Evolutionary conservation across 345 rosid genomes (phyloP).

Genomic region (Clausena lansium): DNA sequence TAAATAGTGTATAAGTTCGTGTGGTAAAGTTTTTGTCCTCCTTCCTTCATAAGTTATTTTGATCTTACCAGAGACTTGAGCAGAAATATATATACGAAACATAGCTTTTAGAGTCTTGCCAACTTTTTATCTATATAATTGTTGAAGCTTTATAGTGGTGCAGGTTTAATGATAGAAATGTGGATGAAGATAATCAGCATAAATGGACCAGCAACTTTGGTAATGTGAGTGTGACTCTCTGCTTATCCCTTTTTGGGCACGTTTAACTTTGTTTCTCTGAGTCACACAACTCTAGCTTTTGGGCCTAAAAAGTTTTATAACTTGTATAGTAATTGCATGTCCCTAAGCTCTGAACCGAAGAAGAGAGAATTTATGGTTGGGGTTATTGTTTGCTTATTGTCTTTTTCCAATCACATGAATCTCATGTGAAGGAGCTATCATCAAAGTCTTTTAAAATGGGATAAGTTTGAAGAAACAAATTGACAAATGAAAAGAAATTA

Average conservation of each 20-base stretch:
- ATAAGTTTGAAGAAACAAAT: not conserved
- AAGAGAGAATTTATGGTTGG: not conserved
- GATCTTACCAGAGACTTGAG: not conserved
- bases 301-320: not conserved
- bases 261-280: not conserved
- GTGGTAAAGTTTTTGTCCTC: not conserved
- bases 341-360: not conserved
- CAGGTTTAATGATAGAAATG: not conserved
- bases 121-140: not conserved
- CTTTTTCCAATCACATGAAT: not conserved
- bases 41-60: not conserved
- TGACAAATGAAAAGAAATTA: not conserved
- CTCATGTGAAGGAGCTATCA: not conserved
- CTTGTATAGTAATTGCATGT: too few relatives aligned
- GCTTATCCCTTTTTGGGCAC: not conserved
- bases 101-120: not conserved
- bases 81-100: not conserved
- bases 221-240: not conserved
- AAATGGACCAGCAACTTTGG: not conserved
- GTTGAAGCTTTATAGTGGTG: not conserved
- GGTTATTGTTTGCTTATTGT: not conserved
- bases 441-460: not conserved
- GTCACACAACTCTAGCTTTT: too few relatives aligned
- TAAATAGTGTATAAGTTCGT: not conserved
- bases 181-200: not conserved